A percentile compares a stretch with the other conserved stretches of the same genome.
phyloP scores from a whole-genome alignment of 2,329 filamentous ascomycete species.

The Diaporthe longicolla region DNA sequence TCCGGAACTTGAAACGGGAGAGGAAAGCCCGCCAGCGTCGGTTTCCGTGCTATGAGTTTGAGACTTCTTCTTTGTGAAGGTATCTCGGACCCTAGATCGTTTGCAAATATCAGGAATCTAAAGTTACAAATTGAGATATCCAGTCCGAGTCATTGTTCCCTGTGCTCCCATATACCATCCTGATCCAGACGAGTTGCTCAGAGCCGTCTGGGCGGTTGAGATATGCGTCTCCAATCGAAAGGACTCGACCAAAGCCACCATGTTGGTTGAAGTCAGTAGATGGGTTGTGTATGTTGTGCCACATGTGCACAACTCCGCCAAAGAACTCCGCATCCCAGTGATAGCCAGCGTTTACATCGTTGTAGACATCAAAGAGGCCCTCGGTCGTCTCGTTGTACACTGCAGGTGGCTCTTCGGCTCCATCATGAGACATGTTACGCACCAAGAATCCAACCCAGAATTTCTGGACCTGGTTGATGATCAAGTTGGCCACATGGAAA shows the following conservation, averaged over 20 bases:
- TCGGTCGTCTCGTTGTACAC: not conserved
- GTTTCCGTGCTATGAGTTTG: too few relatives aligned
- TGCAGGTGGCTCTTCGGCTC: not conserved
- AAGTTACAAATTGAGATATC: too few relatives aligned
- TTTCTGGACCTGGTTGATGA: not conserved
- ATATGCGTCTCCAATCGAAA: not conserved
- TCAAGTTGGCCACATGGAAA: not conserved
- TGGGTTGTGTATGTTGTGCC: not conserved
- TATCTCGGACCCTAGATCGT: too few relatives aligned
- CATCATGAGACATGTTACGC: accelerated
- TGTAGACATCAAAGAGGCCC: too few relatives aligned
- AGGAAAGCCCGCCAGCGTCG: too few relatives aligned
- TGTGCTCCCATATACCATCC: too few relatives aligned
- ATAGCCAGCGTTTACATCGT: not conserved
- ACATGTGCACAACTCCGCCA: not conserved
- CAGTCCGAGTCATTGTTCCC: too few relatives aligned
- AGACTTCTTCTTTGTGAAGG: too few relatives aligned
- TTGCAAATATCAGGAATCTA: too few relatives aligned
- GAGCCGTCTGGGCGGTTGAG: not conserved
- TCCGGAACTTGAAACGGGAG: too few relatives aligned
- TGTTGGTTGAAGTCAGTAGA: not conserved
- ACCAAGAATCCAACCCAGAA: not conserved
- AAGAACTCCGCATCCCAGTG: conserved; percentile 1
- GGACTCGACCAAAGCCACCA: not conserved
- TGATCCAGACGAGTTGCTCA: not conserved